Conservation (phyloP, 345 rosid genomes). For the Hibiscus trionum region DNA sequence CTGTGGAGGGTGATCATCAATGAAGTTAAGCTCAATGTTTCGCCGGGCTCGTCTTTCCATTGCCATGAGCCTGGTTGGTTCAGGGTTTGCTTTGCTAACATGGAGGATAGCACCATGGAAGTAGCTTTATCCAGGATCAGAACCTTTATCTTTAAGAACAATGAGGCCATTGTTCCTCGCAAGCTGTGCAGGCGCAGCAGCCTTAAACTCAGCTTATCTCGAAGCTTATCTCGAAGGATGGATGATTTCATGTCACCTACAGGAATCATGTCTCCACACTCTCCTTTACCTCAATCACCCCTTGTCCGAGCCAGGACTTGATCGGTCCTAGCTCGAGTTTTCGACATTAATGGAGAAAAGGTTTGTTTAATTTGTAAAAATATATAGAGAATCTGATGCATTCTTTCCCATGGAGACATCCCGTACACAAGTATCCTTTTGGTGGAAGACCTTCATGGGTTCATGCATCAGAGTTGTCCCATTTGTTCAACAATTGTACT, state of each 20-base stretch:
- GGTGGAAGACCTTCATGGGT: conserved; percentile 1
- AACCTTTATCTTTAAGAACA: conserved; percentile 33
- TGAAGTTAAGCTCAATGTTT: conserved; percentile 78
- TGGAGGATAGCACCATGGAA: conserved; percentile 70
- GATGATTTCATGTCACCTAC: conserved; percentile 18
- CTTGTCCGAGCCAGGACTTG: conserved; percentile 64
- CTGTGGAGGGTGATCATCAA: conserved; percentile 68
- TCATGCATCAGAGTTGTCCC: not conserved
- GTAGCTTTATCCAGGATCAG: conserved; percentile 59
- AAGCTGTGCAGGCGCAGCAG: conserved; percentile 52
- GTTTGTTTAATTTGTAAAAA: not conserved
- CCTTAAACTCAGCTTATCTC: conserved; percentile 33
- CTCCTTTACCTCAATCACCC: conserved; percentile 67
- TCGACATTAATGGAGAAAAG: not conserved
- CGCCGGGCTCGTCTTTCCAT: conserved; percentile 81
- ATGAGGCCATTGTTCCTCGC: conserved; percentile 32
- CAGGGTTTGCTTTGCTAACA: conserved; percentile 61
- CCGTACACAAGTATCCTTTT: not conserved
- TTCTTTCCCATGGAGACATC: conserved; percentile 7
- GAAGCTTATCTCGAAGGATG: too few species aligned
- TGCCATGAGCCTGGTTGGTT: conserved; percentile 26
- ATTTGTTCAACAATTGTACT: not conserved
- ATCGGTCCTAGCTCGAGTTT: not conserved
- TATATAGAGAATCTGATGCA: not conserved
- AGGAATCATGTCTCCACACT: conserved; percentile 50